Base-by-base conservation (phyloP, 495 filamentous ascomycete genomes). In the Neurospora discreta region DNA sequence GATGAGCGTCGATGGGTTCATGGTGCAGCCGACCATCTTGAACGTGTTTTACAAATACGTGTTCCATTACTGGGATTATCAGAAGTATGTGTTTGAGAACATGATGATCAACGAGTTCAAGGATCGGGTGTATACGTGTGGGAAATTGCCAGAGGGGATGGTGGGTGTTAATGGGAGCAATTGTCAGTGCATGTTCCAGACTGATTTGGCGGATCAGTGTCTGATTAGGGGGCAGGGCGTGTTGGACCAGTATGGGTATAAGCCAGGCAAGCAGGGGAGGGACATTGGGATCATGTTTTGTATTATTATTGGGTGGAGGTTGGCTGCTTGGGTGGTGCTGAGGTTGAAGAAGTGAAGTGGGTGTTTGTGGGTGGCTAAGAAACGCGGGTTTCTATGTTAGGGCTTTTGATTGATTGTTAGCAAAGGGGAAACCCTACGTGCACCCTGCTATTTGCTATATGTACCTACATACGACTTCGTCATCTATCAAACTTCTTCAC, bases 71-170 rank as follows among this genome's bases (percentile, higher is more conserved):
- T 94, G 93, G 77, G 91, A 95, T 75, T 94, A 93, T 76, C 91
- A 93, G 81, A 84, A 87, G 23, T 95, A 93, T 74, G 92, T 94
- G 39, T 95, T 95, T 84, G 90, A 93, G 73, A 92, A 92, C 20
- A 94, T 95, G 92, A 93, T 95, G 91, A 87, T 94, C 26, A 95
- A 94, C 77, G 91, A 95, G 80, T 94, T 95, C 76, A 80, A 78
- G 0, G 43, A 87, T 16, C 80, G 91, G 1, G 85, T 74, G 11
- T 95, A 91, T 76, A 77, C 77, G 23, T 95, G 92, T 73, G 84
- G 81, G 1, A 65, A 3, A 18, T 68, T 71, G 16, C 73, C 13
- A 18, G 44, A 70, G 1, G 80, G 52, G 5, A 33, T 60, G 52
- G 18, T 13, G 15, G 69, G 0, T 93, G 89, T 74, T 79, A 87